These are phyloP conservation scores for Ceratocystis ficicola DNA, from an alignment of 2,329 filamentous ascomycete species.

Conservation along the genomic window DNA sequence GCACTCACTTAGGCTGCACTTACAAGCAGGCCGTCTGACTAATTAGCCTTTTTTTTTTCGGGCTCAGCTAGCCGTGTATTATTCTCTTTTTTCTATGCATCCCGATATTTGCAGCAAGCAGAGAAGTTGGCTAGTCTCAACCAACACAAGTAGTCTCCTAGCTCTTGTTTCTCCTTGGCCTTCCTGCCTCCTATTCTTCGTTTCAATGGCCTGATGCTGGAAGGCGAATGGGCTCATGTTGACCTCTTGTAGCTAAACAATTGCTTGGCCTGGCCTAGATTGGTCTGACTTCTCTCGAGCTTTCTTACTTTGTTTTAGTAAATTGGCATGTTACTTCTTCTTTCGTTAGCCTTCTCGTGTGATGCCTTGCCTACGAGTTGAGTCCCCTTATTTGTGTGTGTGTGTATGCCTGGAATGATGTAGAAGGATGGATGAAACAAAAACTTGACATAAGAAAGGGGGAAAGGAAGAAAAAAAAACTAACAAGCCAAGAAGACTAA, in stretches of 20 bases:
- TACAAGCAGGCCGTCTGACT: too few species aligned
- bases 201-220: background rate
- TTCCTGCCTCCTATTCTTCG: background rate
- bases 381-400: background rate
- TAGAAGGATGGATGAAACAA: background rate
- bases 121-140: background rate
- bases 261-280: too few species aligned
- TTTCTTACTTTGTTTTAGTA: background rate
- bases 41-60: too few species aligned
- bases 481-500: background rate
- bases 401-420: background rate
- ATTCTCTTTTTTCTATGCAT: background rate
- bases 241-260: too few species aligned
- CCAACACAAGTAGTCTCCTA: background rate
- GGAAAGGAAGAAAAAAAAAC: background rate
- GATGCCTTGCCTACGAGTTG: background rate
- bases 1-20: too few species aligned
- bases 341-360: background rate
- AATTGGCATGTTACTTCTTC: background rate
- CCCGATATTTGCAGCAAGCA: too few species aligned
- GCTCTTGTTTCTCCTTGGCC: background rate
- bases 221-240: background rate
- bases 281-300: too few species aligned
- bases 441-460: background rate
- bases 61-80: background rate